phyloP scores from a whole-genome alignment of 306 rosid genomes.

The Abrus precatorius region DNA sequence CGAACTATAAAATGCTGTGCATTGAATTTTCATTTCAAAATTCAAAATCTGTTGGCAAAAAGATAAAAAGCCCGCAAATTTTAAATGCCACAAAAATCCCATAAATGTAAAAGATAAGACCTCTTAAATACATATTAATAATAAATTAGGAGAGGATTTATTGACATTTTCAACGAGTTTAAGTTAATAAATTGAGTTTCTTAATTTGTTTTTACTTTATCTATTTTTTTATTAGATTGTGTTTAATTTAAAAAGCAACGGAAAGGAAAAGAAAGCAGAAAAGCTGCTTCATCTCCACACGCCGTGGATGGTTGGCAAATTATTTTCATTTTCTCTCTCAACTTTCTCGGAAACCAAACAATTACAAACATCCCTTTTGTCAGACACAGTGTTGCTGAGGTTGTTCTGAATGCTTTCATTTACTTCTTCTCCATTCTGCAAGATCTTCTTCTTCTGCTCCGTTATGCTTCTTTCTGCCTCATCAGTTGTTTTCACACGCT shows the following conservation, averaged over 20 bases:
- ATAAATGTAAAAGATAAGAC: background rate
- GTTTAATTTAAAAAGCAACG: slow-evolving; percentile 30
- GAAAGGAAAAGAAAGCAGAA: slow-evolving; percentile 41
- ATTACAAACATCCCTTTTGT: slow-evolving; percentile 51
- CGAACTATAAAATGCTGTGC: background rate
- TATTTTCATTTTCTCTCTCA: slow-evolving; percentile 49
- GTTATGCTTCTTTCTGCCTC: slow-evolving; percentile 1
- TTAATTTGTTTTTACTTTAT: background rate
- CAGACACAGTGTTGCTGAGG: slow-evolving; percentile 30
- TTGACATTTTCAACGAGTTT: no score
- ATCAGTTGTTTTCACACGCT: slow-evolving; percentile 1
- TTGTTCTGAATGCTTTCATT: background rate
- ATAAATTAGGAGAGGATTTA: background rate
- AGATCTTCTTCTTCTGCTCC: slow-evolving; percentile 44
- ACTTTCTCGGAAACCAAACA: slow-evolving; percentile 72
- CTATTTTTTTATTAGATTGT: background rate
- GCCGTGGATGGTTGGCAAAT: slow-evolving; percentile 53
- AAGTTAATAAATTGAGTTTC: background rate
- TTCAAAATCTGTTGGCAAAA: slow-evolving; percentile 32
- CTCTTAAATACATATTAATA: background rate
- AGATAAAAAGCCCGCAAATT: background rate
- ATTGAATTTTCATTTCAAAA: slow-evolving; percentile 40
- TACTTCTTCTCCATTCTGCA: slow-evolving; percentile 42
- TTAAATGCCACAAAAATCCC: slow-evolving; percentile 3
- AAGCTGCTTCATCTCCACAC: slow-evolving; percentile 66